These are phyloP conservation scores for Alternaria triticimaculans DNA, from an alignment of 2,329 filamentous ascomycete species.

Conservation along the genomic window DNA sequence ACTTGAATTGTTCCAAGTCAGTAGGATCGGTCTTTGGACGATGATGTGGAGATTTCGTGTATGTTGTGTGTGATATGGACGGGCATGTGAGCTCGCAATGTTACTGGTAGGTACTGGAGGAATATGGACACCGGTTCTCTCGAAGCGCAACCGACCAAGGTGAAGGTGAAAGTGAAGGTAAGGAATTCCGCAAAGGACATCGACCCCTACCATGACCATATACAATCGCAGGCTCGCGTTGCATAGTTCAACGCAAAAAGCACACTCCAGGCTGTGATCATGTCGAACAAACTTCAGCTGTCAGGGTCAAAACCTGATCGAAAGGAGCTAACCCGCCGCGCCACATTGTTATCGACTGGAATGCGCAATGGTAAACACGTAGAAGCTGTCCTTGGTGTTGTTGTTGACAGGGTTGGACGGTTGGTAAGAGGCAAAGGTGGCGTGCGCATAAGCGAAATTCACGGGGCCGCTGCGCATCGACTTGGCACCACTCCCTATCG, in stretches of 20 bases:
- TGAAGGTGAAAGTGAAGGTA: neutral
- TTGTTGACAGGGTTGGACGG: slow-evolving; percentile 5
- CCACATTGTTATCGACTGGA: neutral
- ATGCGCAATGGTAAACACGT: slow-evolving; percentile 6
- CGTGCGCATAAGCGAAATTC: slow-evolving; percentile 22
- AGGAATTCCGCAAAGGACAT: neutral
- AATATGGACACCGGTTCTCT: neutral
- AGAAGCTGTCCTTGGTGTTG: slow-evolving; percentile 8
- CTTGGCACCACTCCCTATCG: slow-evolving; percentile 18
- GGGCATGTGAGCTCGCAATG: neutral
- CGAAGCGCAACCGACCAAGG: neutral
- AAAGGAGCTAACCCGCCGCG: slow-evolving; percentile 16
- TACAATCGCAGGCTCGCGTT: slow-evolving; percentile 1
- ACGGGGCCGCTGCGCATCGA: slow-evolving; percentile 9
- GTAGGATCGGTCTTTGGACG: neutral
- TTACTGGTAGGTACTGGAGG: neutral
- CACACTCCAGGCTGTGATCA: slow-evolving; percentile 24
- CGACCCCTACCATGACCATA: slow-evolving; percentile 2
- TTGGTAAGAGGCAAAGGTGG: slow-evolving; percentile 7
- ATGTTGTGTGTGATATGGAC: neutral
- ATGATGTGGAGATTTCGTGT: neutral
- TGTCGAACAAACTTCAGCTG: slow-evolving; percentile 8
- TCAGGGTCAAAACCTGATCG: slow-evolving; percentile 7
- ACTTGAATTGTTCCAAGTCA: neutral
- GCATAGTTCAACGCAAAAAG: slow-evolving; percentile 12